A percentile compares a stretch with the other conserved stretches of the same genome.
Conservation (phyloP, 2,329 filamentous ascomycete genomes). For the Neofusicoccum umdonicola region DNA sequence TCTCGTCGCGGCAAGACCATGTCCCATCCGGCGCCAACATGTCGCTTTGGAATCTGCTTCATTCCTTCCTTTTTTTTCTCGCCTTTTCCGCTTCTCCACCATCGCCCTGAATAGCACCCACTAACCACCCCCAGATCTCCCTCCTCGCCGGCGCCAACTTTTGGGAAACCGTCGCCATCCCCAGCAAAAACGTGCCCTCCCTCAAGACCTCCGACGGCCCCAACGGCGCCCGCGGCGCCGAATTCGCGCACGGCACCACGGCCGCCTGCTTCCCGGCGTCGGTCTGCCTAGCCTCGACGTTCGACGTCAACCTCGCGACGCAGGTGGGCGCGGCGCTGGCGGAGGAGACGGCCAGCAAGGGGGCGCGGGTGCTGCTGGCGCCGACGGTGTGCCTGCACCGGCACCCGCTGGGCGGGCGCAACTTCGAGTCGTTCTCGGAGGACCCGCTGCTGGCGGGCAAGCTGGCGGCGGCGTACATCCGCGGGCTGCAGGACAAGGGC, state of each 20-base stretch:
- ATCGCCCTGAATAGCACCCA: no score
- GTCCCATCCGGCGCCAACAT: no score
- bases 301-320: slow-evolving; percentile 68
- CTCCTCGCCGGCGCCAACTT: slow-evolving; percentile 59
- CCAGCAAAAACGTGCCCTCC: slow-evolving; percentile 60
- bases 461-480: slow-evolving; percentile 68
- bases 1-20: no score
- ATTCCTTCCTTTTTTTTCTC: background rate
- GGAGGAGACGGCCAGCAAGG: slow-evolving; percentile 69
- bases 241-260: slow-evolving; percentile 56
- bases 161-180: slow-evolving; percentile 65
- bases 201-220: slow-evolving; percentile 67
- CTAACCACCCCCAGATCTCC: slow-evolving; percentile 29
- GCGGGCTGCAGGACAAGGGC: slow-evolving; percentile 69
- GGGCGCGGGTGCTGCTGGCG: slow-evolving; percentile 69
- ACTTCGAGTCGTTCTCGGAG: slow-evolving; percentile 85
- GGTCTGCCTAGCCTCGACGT: slow-evolving; percentile 74
- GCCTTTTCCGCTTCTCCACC: no score
- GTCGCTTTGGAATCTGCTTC: no score
- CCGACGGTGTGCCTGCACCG: slow-evolving; percentile 81
- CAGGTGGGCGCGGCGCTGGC: slow-evolving; percentile 70
- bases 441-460: slow-evolving; percentile 75
- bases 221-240: slow-evolving; percentile 67
- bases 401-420: slow-evolving; percentile 77
- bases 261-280: slow-evolving; percentile 78